Conservation (phyloP, 1,284 basidiomycete species). For the Irpex rosettiformis region DNA sequence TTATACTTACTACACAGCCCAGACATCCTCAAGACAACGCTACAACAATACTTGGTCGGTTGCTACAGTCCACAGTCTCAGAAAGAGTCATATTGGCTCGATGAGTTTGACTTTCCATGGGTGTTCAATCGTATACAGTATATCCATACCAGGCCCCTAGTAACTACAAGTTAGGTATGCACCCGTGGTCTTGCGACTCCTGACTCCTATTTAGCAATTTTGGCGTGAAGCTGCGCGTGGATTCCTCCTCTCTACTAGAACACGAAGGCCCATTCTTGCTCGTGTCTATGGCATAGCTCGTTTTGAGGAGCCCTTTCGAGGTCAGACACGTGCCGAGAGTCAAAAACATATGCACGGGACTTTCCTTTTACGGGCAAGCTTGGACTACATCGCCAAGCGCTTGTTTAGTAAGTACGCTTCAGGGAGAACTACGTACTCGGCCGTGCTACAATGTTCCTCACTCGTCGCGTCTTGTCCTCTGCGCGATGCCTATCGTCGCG, state of each 20-base stretch:
- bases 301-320: too few species aligned
- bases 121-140: too few species aligned
- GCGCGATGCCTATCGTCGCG: not conserved
- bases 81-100: not conserved
- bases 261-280: too few species aligned
- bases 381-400: too few species aligned
- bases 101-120: too few species aligned
- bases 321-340: not conserved
- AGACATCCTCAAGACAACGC: not conserved
- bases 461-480: not conserved
- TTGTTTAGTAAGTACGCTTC: not conserved
- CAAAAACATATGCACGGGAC: not conserved
- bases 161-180: too few species aligned
- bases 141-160: too few species aligned
- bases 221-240: too few species aligned
- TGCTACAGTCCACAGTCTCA: not conserved
- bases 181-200: too few species aligned
- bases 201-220: too few species aligned
- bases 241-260: too few species aligned
- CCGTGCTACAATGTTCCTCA: not conserved
- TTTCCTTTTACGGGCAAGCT: not conserved
- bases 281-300: too few species aligned
- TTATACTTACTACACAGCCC: not conserved
- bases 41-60: not conserved
- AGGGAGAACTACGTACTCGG: not conserved